Base-by-base conservation (phyloP, 83 land plant genomes). In the Picea mariana region DNA sequence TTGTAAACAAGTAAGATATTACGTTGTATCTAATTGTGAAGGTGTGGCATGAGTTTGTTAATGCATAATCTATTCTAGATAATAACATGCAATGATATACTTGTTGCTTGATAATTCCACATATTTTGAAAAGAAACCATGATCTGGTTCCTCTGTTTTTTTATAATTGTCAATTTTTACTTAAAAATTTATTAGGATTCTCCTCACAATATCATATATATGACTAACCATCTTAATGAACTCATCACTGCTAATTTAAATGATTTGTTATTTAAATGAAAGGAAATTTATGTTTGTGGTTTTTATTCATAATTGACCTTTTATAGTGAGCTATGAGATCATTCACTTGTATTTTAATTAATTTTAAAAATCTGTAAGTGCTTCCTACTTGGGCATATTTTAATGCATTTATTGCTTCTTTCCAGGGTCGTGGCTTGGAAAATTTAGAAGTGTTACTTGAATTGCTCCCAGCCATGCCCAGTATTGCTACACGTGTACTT, bases 381-480 rank as follows among this genome's bases (percentile, higher is more conserved):
- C 9, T 31, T 58, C 82, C 60, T 86, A 44, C 49, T 42, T 81
- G 67, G 18, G 69, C 18, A 24, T 34, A 49, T 64, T 81, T 58
- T 23, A 47, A 67, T 63, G 61, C 15, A 81, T 31, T 61, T 78
- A 15, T n/a, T 21, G 26, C 15, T 49, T 68, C 34, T 69, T 15
- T 72, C 67, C 83, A 84, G 88, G 81, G 12, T 73, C 89, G 91
- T 84, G 84, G 72, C 34, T 44, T 90, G n/a, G 67, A 92, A 49
- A 82, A 87, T 78, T 63, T 84, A n/a, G n/a, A 84, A 69, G 83
- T 91, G 13, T 34, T 91, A n/a, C 87, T 81, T 77, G 97, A 95
- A 80, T 84, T 96, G n/a, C 80, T 91, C 52, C 99, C 98, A 7
- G 83, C 94, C 9, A 80, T 98, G 80, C 99, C 99, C 47, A 91